Evolutionary conservation across 1,284 basidiomycete genomes (phyloP).

Genomic region (Trichosporon ovoides): DNA sequence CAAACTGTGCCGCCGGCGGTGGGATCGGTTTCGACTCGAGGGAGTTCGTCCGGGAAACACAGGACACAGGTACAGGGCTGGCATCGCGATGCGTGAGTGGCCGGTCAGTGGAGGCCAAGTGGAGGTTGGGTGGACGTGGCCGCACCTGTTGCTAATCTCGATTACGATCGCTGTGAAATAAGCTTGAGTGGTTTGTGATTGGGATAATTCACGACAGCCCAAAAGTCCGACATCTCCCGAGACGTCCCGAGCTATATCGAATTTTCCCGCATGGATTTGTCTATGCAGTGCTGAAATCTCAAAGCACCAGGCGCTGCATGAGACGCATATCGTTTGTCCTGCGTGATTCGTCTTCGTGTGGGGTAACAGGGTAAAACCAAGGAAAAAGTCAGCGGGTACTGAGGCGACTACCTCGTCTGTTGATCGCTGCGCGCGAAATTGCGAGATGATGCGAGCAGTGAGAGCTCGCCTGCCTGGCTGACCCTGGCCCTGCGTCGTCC

Average conservation of each 20-base stretch:
- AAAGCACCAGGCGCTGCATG: background rate
- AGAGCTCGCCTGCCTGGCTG: background rate
- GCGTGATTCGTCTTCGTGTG: slow-evolving; percentile 6
- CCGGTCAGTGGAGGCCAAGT: background rate
- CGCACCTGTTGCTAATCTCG: background rate
- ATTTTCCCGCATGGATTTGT: slow-evolving; percentile 7
- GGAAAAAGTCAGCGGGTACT: slow-evolving; percentile 1
- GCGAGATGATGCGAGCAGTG: background rate
- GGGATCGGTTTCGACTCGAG: background rate
- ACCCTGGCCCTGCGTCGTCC: background rate
- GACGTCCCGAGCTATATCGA: slow-evolving; percentile 4
- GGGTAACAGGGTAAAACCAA: slow-evolving; percentile 6
- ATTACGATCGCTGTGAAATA: slow-evolving; percentile 4
- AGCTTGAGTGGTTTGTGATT: background rate
- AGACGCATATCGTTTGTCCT: too few relatives aligned
- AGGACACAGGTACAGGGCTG: background rate
- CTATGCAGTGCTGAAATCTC: background rate
- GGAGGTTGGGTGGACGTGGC: slow-evolving; percentile 5
- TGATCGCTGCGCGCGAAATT: too few relatives aligned
- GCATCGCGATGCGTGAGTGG: background rate
- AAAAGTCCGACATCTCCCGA: slow-evolving; percentile 5
- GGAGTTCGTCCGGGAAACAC: background rate
- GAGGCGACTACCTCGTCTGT: background rate
- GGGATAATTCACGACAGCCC: background rate
- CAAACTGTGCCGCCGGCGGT: background rate